Conservation (phyloP, 306 rosid species). For the Alnus rubra region DNA sequence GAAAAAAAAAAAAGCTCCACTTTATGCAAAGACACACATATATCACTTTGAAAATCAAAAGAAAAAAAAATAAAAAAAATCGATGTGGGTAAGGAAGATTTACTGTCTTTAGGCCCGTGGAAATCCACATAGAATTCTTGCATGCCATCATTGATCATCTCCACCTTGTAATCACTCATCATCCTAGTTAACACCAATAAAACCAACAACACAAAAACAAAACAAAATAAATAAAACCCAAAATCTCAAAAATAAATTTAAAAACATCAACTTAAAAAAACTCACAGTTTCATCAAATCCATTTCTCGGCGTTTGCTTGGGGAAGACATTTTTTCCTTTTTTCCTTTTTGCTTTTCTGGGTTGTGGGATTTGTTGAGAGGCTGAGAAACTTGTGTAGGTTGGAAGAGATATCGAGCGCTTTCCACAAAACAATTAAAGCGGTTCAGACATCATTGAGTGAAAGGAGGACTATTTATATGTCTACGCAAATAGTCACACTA, state of each 20-base stretch:
- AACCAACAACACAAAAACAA: background rate
- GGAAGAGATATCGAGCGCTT: conserved; percentile 19
- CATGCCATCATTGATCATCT: conserved; percentile 74
- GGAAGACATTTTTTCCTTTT: conserved; percentile 58
- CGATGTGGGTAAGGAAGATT: conserved; percentile 33
- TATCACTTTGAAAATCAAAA: conserved; percentile 7
- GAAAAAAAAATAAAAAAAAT: background rate
- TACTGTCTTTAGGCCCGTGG: conserved; percentile 83
- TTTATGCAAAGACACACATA: background rate
- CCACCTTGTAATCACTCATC: conserved; percentile 93
- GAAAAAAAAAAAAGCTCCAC: background rate
- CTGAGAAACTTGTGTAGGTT: conserved; percentile 11
- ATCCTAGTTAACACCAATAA: conserved; percentile 56
- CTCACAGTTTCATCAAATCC: conserved; percentile 91
- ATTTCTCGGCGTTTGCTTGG: conserved; percentile 88
- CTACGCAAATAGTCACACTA: background rate
- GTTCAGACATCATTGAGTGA: conserved; percentile 17
- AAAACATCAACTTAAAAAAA: background rate
- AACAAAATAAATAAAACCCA: background rate
- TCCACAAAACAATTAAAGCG: conserved; percentile 26
- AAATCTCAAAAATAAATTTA: background rate
- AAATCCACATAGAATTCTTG: conserved; percentile 79
- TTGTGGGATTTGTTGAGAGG: conserved; percentile 15
- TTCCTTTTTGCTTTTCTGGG: conserved; percentile 1
- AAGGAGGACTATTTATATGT: background rate